phyloP scores from a whole-genome alignment of 805 yeast genomes.

The Cyberlindnera americana region DNA sequence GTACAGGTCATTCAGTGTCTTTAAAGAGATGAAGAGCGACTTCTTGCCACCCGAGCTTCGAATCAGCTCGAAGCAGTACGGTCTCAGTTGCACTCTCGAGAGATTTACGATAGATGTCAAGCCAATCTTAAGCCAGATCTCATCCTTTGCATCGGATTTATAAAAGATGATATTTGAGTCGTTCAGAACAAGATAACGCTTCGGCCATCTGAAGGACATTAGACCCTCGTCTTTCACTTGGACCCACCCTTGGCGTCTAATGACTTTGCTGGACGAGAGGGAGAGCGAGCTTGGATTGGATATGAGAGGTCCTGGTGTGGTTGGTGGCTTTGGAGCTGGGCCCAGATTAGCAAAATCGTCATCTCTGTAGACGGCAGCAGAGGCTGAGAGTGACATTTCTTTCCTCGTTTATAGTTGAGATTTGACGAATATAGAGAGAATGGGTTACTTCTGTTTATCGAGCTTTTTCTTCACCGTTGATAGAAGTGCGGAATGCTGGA shows the following conservation, averaged over 20 bases:
- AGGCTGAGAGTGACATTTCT: conserved; percentile 36
- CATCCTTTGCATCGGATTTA: conserved; percentile 56
- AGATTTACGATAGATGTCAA: conserved; percentile 59
- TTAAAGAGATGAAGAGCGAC: conserved; percentile 70
- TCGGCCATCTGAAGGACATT: conserved; percentile 88
- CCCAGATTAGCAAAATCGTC: conserved; percentile 51
- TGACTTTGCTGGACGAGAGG: conserved; percentile 28
- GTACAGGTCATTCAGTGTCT: conserved; percentile 73
- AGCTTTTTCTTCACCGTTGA: too few species aligned
- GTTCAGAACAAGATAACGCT: conserved; percentile 72
- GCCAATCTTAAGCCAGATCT: conserved; percentile 49
- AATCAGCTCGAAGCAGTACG: conserved; percentile 77
- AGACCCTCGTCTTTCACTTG: conserved; percentile 91
- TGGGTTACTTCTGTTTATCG: too few species aligned
- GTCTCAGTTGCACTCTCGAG: conserved; percentile 65
- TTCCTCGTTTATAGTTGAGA: too few species aligned
- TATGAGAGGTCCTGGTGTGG: conserved; percentile 32
- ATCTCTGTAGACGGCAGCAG: conserved; percentile 39
- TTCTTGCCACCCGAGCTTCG: conserved; percentile 38
- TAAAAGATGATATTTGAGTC: conserved; percentile 74
- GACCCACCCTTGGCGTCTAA: conserved; percentile 72
- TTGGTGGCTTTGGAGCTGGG: conserved; percentile 53
- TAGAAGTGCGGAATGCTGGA: conserved; percentile 3
- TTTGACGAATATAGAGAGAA: too few species aligned
- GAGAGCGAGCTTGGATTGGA: conserved; percentile 26